Conservation (phyloP, 306 rosid genomes). For the Carpinus viminea region DNA sequence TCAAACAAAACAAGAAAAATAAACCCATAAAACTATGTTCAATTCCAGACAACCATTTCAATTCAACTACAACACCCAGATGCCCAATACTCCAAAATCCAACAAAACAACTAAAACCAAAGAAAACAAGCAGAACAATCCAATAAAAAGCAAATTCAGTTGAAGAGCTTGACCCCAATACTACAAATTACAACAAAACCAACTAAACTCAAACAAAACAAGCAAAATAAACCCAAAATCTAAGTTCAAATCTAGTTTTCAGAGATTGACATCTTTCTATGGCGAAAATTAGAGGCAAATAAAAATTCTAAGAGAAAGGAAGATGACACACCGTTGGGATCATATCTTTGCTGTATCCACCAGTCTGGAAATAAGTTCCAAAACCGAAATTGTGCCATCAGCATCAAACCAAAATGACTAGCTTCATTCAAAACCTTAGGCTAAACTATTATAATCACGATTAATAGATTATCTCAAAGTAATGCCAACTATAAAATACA, state of each 20-base stretch:
- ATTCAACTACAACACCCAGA: not conserved
- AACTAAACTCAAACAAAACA: slow-evolving; percentile 1
- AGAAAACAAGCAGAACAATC: not conserved
- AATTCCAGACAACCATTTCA: not conserved
- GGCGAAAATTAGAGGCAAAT: not conserved
- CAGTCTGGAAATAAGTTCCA: slow-evolving; percentile 42
- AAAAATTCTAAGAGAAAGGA: slow-evolving; percentile 8
- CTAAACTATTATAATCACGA: no score
- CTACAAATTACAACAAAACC: slow-evolving; percentile 3
- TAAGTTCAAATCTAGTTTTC: not conserved
- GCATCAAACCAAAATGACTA: not conserved
- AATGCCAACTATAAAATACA: no score
- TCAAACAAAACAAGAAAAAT: not conserved
- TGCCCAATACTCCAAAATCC: not conserved
- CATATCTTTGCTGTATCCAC: slow-evolving; percentile 77
- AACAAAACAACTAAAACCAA: not conserved
- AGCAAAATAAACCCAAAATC: not conserved
- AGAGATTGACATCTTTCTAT: slow-evolving; percentile 4
- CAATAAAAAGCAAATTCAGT: not conserved
- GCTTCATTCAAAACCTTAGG: no score
- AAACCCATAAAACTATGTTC: not conserved
- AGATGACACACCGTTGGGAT: slow-evolving; percentile 62
- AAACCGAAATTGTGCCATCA: slow-evolving; percentile 27
- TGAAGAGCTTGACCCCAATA: not conserved
- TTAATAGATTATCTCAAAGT: no score